Base-by-base conservation (phyloP, 345 rosid species). In the Ceriops zippeliana region DNA sequence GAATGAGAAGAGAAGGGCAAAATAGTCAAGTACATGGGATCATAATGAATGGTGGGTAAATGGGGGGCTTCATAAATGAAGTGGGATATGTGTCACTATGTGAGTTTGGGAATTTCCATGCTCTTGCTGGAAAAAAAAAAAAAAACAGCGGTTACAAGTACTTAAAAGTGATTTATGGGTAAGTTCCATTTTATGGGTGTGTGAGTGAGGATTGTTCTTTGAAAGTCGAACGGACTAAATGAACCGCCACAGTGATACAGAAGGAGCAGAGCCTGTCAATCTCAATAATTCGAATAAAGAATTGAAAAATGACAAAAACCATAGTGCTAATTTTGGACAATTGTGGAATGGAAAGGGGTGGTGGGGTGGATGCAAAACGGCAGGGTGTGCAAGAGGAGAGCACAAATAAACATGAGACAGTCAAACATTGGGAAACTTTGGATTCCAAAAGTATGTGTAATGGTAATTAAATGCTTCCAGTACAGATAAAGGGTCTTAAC, bases 381-480 rank as follows among this genome's bases (percentile, higher is more conserved):
- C 46, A 1, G 21, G 21, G 8, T 0, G 51, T 27, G 34, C 28
- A 70, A 37, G 26, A 34, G 37, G 31, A 59, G 28, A 59, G 28
- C 16, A 42, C 56, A 37, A 11, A 38, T 22, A 71, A 21, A 63
- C 53, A 37, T 28, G 38, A 26, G 31, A 54, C 42, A 0, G 58
- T 64, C 70, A 68, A 70, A 65, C 49, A 49, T 42, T 51, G 58
- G 65, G 74, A 31, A 76, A 67, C 85, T 78, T 79, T 67, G 83
- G 86, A 82, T 84, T 80, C 86, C 83, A 69, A 67, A 68, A 74
- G 66, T 62, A 52, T 32, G 63, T 17, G 62, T 38, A 56, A 28
- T 6, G 32, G 66, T 38, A 22, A 27, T 54, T 56, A 37, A 47
- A 28, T 46, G 58, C 30, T 53, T 32, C 63, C 32, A 26, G 11